Evolutionary conservation across 352 stramenopile species (phyloP), one percentile per base, ranked within the genome.

Genomic region (Phytophthora palmivora): DNA sequence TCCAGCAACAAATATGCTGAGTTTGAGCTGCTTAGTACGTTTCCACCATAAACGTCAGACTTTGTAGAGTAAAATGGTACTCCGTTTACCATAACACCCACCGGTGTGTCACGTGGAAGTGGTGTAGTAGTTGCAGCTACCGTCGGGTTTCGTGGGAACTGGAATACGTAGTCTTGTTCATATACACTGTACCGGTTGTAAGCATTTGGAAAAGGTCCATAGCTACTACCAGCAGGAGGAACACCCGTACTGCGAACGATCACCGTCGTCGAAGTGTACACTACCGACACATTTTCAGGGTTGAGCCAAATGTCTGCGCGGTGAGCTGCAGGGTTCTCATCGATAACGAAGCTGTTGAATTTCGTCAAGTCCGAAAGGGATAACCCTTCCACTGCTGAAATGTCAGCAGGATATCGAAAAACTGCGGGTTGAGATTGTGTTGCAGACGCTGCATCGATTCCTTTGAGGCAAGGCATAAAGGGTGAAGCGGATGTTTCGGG

Each of bases 41-140:
- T 76, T 1, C 75, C 72, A 10, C 46, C 50, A 32, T 85, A 88
- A 3, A 79, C 30, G 2, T 45, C 37, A 4, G 76, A 87, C 4
- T 53, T 58, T 28, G 59, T 73, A 9, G 74, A 60, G 41, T 80
- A 94, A 61, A 92, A 88, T 1, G 84, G 84, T 0, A 91, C 67
- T 8, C 84, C 84, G 24, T 91, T 88, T 9, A 93, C 33, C 82
- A 91, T 91, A 44, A 93, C 79, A 1, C 82, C 84, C 10, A 93
- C 70, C 0, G 78, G 71, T 1, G 43, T 62, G 49, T 89, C 80
- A 2, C 64, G 21, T 11, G 77, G 72, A 8, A 91, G 55, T 4
- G 65, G 18, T 0, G 74, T 79, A 0, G 56, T 63, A 3, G 37
- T 73, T 2, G 64, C 7, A 6, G 53, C 63, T 4, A 63, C n/a